Conservation (phyloP, 2,329 filamentous ascomycete genomes). For the Epichloe sibirici region DNA sequence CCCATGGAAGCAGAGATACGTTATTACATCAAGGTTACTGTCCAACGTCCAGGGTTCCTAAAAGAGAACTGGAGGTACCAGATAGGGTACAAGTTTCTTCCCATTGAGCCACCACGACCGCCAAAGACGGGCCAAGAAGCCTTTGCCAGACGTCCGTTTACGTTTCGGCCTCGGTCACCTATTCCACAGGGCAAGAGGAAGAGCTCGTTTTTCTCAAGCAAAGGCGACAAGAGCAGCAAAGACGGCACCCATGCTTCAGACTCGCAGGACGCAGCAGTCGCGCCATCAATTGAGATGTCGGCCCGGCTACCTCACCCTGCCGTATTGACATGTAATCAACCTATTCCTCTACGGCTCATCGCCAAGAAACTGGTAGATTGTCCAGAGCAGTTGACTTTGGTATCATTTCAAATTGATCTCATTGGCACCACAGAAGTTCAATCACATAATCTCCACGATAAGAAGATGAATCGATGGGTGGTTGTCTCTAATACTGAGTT, state of each 20-base stretch:
- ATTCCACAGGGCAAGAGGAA: slow-evolving; percentile 29
- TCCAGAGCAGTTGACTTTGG: slow-evolving; percentile 59
- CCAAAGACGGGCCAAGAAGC: slow-evolving; percentile 59
- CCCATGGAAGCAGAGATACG: slow-evolving; percentile 78
- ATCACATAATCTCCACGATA: slow-evolving; percentile 61
- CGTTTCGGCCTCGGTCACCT: slow-evolving; percentile 34
- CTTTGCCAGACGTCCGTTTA: slow-evolving; percentile 64
- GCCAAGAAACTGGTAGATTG: slow-evolving; percentile 63
- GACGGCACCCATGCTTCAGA: slow-evolving; percentile 14
- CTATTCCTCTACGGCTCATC: slow-evolving; percentile 68
- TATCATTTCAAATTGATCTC: slow-evolving; percentile 70
- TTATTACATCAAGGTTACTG: slow-evolving; percentile 93
- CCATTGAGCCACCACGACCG: slow-evolving; percentile 77
- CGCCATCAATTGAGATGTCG: slow-evolving; percentile 62
- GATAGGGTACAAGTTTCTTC: slow-evolving; percentile 70
- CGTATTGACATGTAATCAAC: slow-evolving; percentile 79
- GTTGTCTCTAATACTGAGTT: slow-evolving; percentile 62
- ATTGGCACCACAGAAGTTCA: slow-evolving; percentile 69
- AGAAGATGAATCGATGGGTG: slow-evolving; percentile 64
- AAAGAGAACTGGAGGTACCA: slow-evolving; percentile 74
- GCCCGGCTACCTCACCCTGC: slow-evolving; percentile 77
- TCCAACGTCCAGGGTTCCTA: slow-evolving; percentile 77
- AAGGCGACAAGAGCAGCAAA: slow-evolving; percentile 12
- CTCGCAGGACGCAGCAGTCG: slow-evolving; percentile 15
- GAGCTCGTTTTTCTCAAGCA: slow-evolving; percentile 45